A percentile compares a stretch with the other conserved stretches of the same genome.
These are phyloP conservation scores for Hemisphaericaspora subhashii DNA, from an alignment of 1,139 yeast species.

Conservation along the genomic window DNA sequence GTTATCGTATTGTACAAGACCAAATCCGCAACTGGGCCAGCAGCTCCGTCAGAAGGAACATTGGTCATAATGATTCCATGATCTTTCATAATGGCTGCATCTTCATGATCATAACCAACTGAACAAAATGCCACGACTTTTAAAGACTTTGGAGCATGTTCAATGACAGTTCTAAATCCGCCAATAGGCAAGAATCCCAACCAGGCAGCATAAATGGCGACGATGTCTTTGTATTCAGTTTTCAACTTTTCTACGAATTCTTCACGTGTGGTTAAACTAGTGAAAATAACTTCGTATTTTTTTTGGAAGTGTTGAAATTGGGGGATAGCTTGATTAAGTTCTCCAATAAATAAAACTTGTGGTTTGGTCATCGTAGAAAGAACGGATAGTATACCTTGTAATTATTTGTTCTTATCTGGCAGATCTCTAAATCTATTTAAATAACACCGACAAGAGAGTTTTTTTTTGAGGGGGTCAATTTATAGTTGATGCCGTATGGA, in stretches of 20 bases:
- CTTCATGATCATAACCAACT: conserved; percentile 70
- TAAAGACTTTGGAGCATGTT: conserved; percentile 49
- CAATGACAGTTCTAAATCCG: conserved; percentile 54
- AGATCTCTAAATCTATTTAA: too few species aligned
- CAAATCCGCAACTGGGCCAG: conserved; percentile 74
- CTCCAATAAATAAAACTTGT: conserved; percentile 49
- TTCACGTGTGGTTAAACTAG: conserved; percentile 40
- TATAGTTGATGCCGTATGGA: too few species aligned
- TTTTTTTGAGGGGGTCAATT: too few species aligned
- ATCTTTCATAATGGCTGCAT: conserved; percentile 38
- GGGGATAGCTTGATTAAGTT: conserved; percentile 35
- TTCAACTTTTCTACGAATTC: conserved; percentile 38
- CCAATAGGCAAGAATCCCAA: conserved; percentile 52
- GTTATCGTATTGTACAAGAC: conserved; percentile 60
- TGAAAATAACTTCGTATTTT: conserved; percentile 45
- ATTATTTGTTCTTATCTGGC: too few species aligned
- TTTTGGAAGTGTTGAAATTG: conserved; percentile 37
- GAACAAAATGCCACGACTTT: conserved; percentile 65
- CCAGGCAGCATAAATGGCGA: conserved; percentile 68
- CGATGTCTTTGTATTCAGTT: conserved; percentile 37
- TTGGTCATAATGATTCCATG: conserved; percentile 58
- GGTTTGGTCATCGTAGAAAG: conserved; percentile 18
- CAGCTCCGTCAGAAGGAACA: conserved; percentile 63
- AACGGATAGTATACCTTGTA: too few species aligned
- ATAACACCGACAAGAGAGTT: too few species aligned